These are phyloP conservation scores for Dactylonectria estremocensis DNA, from an alignment of 2,329 filamentous ascomycete genomes.

Conservation along the genomic window DNA sequence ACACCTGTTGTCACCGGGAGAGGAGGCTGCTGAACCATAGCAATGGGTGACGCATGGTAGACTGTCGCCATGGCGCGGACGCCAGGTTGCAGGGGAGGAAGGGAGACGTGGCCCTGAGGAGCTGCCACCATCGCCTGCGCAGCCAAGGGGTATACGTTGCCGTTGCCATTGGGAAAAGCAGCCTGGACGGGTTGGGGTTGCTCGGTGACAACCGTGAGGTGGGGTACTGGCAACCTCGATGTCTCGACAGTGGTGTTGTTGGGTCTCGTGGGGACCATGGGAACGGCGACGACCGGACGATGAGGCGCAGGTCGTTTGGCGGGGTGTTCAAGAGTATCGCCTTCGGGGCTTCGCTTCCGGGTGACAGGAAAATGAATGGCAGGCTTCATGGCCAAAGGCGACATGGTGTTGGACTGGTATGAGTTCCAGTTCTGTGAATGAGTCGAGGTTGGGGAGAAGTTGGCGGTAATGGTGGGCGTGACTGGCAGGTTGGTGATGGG, in stretches of 20 bases:
- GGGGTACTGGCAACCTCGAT: constrained; percentile 76
- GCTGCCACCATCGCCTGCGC: constrained; percentile 52
- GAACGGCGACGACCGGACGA: constrained; percentile 35
- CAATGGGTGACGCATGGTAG: constrained; percentile 71
- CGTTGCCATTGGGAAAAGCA: constrained; percentile 50
- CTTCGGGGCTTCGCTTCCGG: constrained; percentile 68
- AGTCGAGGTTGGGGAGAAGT: constrained; percentile 59
- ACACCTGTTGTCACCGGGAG: constrained; percentile 45
- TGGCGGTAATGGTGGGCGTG: constrained; percentile 53
- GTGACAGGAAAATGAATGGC: constrained; percentile 57
- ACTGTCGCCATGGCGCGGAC: constrained; percentile 83
- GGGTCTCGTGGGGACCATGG: constrained; percentile 39
- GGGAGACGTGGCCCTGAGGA: constrained; percentile 61
- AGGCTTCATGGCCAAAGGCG: constrained; percentile 65
- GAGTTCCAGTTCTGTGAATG: constrained; percentile 58
- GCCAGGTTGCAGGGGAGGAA: constrained; percentile 74
- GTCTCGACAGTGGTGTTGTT: constrained; percentile 42
- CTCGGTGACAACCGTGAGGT: constrained; percentile 76
- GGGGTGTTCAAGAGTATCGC: constrained; percentile 67
- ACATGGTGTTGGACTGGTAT: constrained; percentile 59
- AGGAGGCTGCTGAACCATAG: constrained; percentile 56
- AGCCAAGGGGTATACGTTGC: constrained; percentile 56
- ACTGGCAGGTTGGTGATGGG: constrained; percentile 50
- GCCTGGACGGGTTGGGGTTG: constrained; percentile 43
- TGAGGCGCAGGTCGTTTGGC: constrained; percentile 63